phyloP scores from a whole-genome alignment of 139 green algal species.

The Ettlia oleoabundans region DNA sequence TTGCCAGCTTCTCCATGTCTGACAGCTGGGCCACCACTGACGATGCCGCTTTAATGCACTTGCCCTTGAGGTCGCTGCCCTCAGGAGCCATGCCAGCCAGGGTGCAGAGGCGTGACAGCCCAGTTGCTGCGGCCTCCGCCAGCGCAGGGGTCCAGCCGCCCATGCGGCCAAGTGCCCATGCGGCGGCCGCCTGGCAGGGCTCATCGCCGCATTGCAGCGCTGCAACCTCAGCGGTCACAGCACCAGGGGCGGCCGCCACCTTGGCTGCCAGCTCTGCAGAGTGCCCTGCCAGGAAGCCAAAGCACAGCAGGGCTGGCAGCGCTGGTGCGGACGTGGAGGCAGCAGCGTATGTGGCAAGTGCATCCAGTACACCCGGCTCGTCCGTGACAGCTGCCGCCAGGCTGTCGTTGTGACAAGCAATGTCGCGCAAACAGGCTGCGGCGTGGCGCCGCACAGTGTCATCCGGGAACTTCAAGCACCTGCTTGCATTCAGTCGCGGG shows the following conservation, averaged over 20 bases:
- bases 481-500: neutral
- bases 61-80: conserved; percentile 16
- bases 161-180: conserved; percentile 32
- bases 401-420: neutral
- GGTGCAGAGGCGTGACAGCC: conserved; percentile 12
- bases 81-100: neutral
- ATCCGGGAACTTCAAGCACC: conserved; percentile 20
- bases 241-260: conserved; percentile 7
- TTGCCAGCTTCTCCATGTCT: conserved; percentile 6
- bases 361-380: neutral
- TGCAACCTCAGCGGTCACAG: neutral
- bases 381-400: neutral
- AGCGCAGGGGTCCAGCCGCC: conserved; percentile 12
- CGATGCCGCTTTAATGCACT: conserved; percentile 23
- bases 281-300: conserved; percentile 12
- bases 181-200: conserved; percentile 18
- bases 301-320: conserved; percentile 13
- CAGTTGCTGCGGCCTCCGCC: neutral
- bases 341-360: conserved; percentile 9
- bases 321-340: neutral
- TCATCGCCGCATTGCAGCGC: conserved; percentile 7
- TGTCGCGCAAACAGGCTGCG: conserved; percentile 25
- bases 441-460: conserved; percentile 7
- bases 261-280: conserved; percentile 4
- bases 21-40: neutral